These are phyloP conservation scores for Globisporangium iwayamae DNA, from an alignment of 352 stramenopile genomes.

Conservation along the genomic window DNA sequence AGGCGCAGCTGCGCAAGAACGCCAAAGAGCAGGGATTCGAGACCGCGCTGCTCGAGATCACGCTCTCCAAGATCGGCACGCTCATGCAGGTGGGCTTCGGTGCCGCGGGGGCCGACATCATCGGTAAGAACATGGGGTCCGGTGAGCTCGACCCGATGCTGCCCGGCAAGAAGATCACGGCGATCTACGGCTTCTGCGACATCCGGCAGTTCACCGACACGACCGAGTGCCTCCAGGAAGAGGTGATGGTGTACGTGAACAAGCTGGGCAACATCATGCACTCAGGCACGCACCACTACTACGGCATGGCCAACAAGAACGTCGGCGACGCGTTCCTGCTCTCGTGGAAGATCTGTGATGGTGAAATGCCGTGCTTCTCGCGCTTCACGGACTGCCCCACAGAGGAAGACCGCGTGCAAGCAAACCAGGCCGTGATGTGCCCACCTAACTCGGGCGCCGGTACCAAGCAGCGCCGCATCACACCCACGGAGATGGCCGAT, in stretches of 20 bases:
- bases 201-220: conserved; percentile 93
- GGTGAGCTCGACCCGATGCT: conserved; percentile 88
- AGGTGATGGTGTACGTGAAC: conserved; percentile 92
- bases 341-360: conserved; percentile 91
- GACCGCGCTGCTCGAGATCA: conserved; percentile 79
- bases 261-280: conserved; percentile 90
- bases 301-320: conserved; percentile 88
- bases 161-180: conserved; percentile 89
- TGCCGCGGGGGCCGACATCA: conserved; percentile 76
- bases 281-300: conserved; percentile 80
- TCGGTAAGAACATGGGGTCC: conserved; percentile 84
- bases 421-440: conserved; percentile 69
- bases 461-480: conserved; percentile 62
- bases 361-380: conserved; percentile 73
- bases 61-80: conserved; percentile 75
- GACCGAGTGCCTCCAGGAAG: conserved; percentile 88
- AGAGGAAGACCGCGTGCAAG: conserved; percentile 66
- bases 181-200: conserved; percentile 94
- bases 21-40: conserved; percentile 78
- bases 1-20: conserved; percentile 69
- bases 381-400: conserved; percentile 77
- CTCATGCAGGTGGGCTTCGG: conserved; percentile 86
- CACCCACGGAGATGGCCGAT: conserved; percentile 90
- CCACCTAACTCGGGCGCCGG: conserved; percentile 62
- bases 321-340: conserved; percentile 92